Evolutionary conservation across 2,329 filamentous ascomycete species (phyloP).

Genomic region (Pseudogymnoascus verrucosus): DNA sequence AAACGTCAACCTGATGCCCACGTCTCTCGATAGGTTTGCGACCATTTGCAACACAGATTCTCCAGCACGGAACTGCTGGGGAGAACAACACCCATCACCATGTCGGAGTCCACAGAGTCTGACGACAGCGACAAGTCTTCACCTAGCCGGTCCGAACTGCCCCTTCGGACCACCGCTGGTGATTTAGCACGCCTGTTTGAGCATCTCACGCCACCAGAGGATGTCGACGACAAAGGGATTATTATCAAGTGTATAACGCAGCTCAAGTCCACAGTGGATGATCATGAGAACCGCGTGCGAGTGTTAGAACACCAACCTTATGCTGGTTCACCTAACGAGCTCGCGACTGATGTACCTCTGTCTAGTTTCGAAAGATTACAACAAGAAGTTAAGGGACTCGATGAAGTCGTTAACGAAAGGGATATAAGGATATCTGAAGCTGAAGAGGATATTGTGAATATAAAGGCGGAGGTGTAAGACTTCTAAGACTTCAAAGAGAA

Average conservation of each 20-base stretch:
- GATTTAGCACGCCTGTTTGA: neutral
- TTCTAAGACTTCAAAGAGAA: neutral
- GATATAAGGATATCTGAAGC: neutral
- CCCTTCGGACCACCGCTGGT: neutral
- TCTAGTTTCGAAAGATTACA: neutral
- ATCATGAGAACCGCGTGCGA: neutral
- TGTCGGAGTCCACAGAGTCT: neutral
- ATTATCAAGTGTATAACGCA: neutral
- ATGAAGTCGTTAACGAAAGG: neutral
- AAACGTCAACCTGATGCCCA: neutral
- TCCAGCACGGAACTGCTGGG: neutral
- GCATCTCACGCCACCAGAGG: neutral
- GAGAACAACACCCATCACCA: neutral
- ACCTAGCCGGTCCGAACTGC: neutral
- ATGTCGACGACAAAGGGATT: neutral
- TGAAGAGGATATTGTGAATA: neutral
- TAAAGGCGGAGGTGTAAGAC: neutral
- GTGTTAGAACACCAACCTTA: neutral
- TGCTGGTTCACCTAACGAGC: neutral
- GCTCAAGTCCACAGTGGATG: neutral
- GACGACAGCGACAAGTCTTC: neutral
- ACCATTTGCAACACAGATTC: neutral
- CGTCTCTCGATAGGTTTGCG: neutral
- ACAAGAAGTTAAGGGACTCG: neutral
- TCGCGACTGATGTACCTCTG: neutral